These are phyloP conservation scores for Leccinum variicolor DNA, from an alignment of 768 basidiomycete genomes.

Conservation along the genomic window DNA sequence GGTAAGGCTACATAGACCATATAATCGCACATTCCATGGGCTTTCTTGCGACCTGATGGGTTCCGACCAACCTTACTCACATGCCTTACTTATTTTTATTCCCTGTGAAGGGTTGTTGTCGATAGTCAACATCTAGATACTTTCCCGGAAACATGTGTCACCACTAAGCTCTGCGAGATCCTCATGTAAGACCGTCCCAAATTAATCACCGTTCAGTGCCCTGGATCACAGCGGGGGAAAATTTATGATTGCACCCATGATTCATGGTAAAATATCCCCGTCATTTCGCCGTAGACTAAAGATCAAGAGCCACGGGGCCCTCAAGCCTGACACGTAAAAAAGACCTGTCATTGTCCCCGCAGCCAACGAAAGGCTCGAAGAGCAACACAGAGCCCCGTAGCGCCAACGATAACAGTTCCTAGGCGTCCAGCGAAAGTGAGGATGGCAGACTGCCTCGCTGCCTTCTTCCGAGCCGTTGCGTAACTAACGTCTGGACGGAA, in stretches of 20 bases:
- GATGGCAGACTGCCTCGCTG: slow-evolving; percentile 63
- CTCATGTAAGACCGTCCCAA: slow-evolving; percentile 30
- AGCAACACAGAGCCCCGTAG: slow-evolving; percentile 37
- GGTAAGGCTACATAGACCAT: slow-evolving; percentile 36
- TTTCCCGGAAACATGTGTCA: slow-evolving; percentile 24
- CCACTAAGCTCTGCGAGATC: slow-evolving; percentile 25
- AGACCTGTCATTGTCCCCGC: slow-evolving; percentile 13
- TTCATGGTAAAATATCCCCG: slow-evolving; percentile 13
- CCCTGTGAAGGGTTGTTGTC: slow-evolving; percentile 27
- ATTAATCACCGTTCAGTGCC: slow-evolving; percentile 34
- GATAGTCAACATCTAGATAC: slow-evolving; percentile 14
- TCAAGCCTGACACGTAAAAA: slow-evolving; percentile 27
- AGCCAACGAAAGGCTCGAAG: slow-evolving; percentile 22
- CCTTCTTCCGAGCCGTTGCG: slow-evolving; percentile 69
- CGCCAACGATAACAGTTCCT: slow-evolving; percentile 43
- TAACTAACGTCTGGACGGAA: slow-evolving; percentile 96
- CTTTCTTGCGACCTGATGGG: slow-evolving; percentile 18
- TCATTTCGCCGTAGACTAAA: slow-evolving; percentile 21
- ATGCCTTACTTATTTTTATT: slow-evolving; percentile 31
- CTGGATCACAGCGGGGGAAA: slow-evolving; percentile 18
- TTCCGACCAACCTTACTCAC: slow-evolving; percentile 17
- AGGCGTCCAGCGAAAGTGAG: slow-evolving; percentile 51
- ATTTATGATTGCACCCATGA: slow-evolving; percentile 21
- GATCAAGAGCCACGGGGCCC: slow-evolving; percentile 29
- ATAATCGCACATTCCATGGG: slow-evolving; percentile 28